Conservation (phyloP, 805 yeast species). For the Candida montana region DNA sequence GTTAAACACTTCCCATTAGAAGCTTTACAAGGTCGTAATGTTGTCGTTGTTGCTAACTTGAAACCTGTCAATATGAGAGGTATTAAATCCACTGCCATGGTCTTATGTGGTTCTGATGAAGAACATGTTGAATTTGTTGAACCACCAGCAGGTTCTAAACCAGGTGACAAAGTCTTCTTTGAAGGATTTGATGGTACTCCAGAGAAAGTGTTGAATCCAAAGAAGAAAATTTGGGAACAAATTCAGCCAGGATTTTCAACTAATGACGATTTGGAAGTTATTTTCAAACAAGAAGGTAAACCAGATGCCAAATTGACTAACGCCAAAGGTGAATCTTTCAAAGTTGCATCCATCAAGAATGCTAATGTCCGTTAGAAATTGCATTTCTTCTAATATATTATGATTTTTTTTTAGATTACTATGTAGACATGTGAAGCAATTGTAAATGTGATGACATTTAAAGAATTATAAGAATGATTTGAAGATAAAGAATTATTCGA, state of each 20-base stretch:
- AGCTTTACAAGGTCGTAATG: constrained; percentile 91
- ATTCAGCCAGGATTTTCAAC: constrained; percentile 90
- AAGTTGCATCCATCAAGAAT: constrained; percentile 61
- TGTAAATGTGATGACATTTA: no score
- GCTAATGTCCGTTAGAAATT: constrained; percentile 71
- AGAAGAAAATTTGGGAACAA: constrained; percentile 97
- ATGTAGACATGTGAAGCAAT: no score
- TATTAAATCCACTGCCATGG: constrained; percentile 93
- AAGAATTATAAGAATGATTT: no score
- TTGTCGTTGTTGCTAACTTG: constrained; percentile 88
- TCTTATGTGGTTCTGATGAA: constrained; percentile 80
- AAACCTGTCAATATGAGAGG: constrained; percentile 99
- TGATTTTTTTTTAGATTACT: not conserved
- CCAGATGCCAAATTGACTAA: constrained; percentile 65
- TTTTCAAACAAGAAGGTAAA: constrained; percentile 75
- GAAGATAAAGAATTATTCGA: no score
- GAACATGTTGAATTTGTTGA: constrained; percentile 86
- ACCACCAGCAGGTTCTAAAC: constrained; percentile 88
- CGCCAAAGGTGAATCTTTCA: constrained; percentile 71
- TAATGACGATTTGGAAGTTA: constrained; percentile 65
- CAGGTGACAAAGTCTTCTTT: constrained; percentile 96
- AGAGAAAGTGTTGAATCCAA: constrained; percentile 89
- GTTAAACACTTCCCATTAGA: constrained; percentile 86
- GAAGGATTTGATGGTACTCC: constrained; percentile 88
- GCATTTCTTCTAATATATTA: not conserved